Conservation (phyloP, 139 green algal genomes). For the Marvania coccoides region DNA sequence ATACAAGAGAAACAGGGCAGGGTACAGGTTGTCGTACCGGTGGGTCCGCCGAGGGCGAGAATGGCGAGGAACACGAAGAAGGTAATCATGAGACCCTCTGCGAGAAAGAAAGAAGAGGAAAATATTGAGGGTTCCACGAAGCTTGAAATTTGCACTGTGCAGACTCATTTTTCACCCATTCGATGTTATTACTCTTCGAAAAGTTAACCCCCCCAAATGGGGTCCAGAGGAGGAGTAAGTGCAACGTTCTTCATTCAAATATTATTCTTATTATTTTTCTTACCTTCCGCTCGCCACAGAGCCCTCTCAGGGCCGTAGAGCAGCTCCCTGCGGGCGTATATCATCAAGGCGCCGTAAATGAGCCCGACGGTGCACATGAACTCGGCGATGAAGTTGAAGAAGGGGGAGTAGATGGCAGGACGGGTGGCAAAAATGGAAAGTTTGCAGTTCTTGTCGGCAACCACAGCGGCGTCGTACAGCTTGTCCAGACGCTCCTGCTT, state of each 20-base stretch:
- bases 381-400: constrained; percentile 33
- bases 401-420: constrained; percentile 46
- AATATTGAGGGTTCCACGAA: neutral
- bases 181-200: no score
- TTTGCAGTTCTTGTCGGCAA: constrained; percentile 61
- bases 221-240: neutral
- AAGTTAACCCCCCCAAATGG: no score
- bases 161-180: no score
- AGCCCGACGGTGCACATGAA: constrained; percentile 23
- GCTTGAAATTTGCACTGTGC: no score
- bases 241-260: no score
- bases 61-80: constrained; percentile 32
- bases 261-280: no score
- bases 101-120: neutral
- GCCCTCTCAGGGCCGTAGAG: neutral
- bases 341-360: constrained; percentile 16
- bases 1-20: no score
- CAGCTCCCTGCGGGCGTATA: constrained; percentile 1
- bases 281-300: neutral
- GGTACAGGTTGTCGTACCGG: no score
- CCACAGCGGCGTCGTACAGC: constrained; percentile 34
- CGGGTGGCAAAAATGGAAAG: constrained; percentile 57
- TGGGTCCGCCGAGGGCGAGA: constrained; percentile 25
- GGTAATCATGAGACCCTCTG: constrained; percentile 8
- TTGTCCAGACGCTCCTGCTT: neutral